Conservation (phyloP, 2,329 filamentous ascomycete species). For the Colletotrichum plurivorum region DNA sequence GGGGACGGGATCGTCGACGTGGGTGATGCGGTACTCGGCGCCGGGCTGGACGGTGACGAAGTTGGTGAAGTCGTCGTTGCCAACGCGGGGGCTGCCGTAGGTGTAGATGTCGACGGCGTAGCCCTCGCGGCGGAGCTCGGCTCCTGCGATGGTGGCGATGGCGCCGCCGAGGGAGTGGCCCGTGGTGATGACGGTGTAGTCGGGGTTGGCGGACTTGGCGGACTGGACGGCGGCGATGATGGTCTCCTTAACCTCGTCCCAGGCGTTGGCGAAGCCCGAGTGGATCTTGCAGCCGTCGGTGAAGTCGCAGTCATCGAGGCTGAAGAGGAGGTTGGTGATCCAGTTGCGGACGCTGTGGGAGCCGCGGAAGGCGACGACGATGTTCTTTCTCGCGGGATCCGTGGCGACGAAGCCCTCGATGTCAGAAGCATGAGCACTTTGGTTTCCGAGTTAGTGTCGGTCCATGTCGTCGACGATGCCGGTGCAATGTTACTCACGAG, state of each 20-base stretch:
- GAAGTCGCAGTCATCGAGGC: slow-evolving; percentile 51
- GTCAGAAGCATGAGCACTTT: slow-evolving; percentile 58
- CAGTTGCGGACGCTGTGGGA: slow-evolving; percentile 72
- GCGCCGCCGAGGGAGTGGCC: slow-evolving; percentile 80
- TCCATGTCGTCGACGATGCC: slow-evolving; percentile 42
- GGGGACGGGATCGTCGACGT: slow-evolving; percentile 77
- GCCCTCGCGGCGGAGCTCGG: slow-evolving; percentile 66
- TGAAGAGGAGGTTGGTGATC: slow-evolving; percentile 66
- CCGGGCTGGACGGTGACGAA: slow-evolving; percentile 69
- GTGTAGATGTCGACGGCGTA: slow-evolving; percentile 71
- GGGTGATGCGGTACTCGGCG: slow-evolving; percentile 75
- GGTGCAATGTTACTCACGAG: slow-evolving; percentile 45
- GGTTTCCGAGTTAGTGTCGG: slow-evolving; percentile 3
- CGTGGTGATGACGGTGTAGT: slow-evolving; percentile 69
- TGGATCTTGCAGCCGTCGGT: slow-evolving; percentile 66
- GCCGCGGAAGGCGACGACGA: slow-evolving; percentile 74
- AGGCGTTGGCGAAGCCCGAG: slow-evolving; percentile 72
- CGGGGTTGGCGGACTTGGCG: slow-evolving; percentile 62
- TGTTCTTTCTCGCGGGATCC: slow-evolving; percentile 63
- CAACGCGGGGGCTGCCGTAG: slow-evolving; percentile 77
- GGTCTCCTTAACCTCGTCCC: slow-evolving; percentile 63
- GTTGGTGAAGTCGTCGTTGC: slow-evolving; percentile 67
- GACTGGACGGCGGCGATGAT: slow-evolving; percentile 59
- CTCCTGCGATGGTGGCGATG: slow-evolving; percentile 72
- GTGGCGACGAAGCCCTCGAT: slow-evolving; percentile 66